Base-by-base conservation (phyloP, 192 early-diverging fungal genomes). In the Coemansia sp. region DNA sequence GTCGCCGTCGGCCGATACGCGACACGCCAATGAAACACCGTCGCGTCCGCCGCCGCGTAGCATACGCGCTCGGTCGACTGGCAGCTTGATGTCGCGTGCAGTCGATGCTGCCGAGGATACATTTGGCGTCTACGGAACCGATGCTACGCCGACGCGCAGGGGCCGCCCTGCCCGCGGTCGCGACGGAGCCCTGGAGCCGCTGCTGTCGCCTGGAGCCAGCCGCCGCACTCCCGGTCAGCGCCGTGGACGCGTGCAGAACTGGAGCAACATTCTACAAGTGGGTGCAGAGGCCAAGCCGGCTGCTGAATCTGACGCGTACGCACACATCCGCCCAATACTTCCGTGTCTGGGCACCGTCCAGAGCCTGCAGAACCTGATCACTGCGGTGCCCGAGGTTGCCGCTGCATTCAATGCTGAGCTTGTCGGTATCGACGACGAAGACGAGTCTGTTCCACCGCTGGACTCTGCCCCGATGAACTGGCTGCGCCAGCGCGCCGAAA, bases 211-310 rank as follows among this genome's bases (percentile, higher is more conserved):
- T 54, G 11, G 23, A 10, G 52, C 52, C 2, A 28, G 25, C 31
- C 67, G 58, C 17, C 59, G 72, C 10, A 34, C 52, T 2, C 56
- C 65, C 8, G 22, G 51, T 34, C 56, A 63, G 44, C 78, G 78
- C 19, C 72, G 78, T 11, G 72, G 73, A n/a, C 78, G 78, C n/a
- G 69, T 57, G 53, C 69, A 75, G 28, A 81, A 81, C 65, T 81
- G 78, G 78, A 56, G 44, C 63, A 73, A 55, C 63, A 59, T 81
- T 3, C 53, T 81, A 48, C 78, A 75, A 5, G 44, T 65, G 2
- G 76, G 67, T 36, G 65, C 44, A 23, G 78, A 81, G 44, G 64
- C 59, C 25, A 67, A 72, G 60, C 50, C 11, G 0, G 40, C 51
- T 11, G 49, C 20, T 9, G 21, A 38, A 4, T 11, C 19, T 8